Percentiles rank a stretch among this genome's conserved stretches.
Conservation (phyloP, 495 filamentous ascomycete species). For the Penicillium parvum region DNA sequence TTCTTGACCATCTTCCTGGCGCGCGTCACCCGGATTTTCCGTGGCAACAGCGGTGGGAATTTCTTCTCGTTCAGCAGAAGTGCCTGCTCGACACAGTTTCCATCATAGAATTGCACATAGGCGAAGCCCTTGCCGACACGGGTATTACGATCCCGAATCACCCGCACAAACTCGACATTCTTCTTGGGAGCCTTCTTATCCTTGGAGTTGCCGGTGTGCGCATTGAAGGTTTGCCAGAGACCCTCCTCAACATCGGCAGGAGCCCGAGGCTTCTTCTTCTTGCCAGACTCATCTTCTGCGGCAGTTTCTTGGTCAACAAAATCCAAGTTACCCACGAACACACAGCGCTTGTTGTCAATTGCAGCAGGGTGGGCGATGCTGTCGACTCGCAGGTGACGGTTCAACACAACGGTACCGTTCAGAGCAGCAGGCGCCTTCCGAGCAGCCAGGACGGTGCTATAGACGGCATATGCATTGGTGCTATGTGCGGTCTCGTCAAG, state of each 20-base stretch:
- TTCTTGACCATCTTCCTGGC: slow-evolving; percentile 77
- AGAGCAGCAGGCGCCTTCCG: slow-evolving; percentile 70
- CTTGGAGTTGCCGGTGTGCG: slow-evolving; percentile 41
- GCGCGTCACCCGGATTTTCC: slow-evolving; percentile 78
- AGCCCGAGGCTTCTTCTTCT: slow-evolving; percentile 60
- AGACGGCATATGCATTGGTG: slow-evolving; percentile 93
- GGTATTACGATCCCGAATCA: slow-evolving; percentile 84
- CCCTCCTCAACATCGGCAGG: slow-evolving; percentile 92
- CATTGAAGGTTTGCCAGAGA: slow-evolving; percentile 80
- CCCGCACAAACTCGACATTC: slow-evolving; percentile 85
- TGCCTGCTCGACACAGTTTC: slow-evolving; percentile 81
- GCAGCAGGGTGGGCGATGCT: slow-evolving; percentile 80
- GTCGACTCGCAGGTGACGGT: slow-evolving; percentile 87
- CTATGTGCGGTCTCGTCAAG: slow-evolving; percentile 86
- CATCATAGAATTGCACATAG: slow-evolving; percentile 94
- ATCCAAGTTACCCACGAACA: slow-evolving; percentile 94
- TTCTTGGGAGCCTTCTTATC: slow-evolving; percentile 51
- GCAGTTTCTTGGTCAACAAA: slow-evolving; percentile 82
- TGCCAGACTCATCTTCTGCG: slow-evolving; percentile 50
- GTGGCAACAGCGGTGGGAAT: slow-evolving; percentile 86
- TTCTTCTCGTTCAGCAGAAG: slow-evolving; percentile 83
- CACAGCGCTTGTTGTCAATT: slow-evolving; percentile 79
- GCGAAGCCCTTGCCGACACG: slow-evolving; percentile 96
- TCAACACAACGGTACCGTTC: slow-evolving; percentile 79
- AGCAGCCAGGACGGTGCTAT: slow-evolving; percentile 65